Base-by-base conservation (phyloP, 2,329 filamentous ascomycete species). In the Geosmithia flava region DNA sequence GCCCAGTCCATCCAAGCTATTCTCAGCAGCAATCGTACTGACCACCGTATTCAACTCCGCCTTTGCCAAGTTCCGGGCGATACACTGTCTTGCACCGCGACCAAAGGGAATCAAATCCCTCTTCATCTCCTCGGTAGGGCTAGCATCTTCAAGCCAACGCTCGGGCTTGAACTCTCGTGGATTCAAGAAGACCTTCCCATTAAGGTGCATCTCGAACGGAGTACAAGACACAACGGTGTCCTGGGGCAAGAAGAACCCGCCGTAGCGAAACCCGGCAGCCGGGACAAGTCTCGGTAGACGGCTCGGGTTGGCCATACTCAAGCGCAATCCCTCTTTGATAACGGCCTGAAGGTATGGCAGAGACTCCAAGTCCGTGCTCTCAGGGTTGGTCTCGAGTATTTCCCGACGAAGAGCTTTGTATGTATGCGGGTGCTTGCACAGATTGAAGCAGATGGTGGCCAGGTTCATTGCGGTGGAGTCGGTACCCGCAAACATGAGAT, bases 301-400 rank as follows among this genome's bases (percentile, higher is more conserved):
- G 10, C 66, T 71, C 0, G 73, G 72, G 46, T 75, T 76, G 0
- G 74, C 70, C 65, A 72, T 66, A 50, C 66, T 68, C 44, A 78
- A 58, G 13, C 74, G 65, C 1, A 76, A 63, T 2, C 63, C 67
- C 64, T 77, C 74, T 47, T 66, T 69, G 40, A 77, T 56, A 2
- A 75, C 69, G 1, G 64, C 71, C 16, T 82, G 74, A 7, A 94
- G 73, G 59, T 94, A 94, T 1, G 67, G 63, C 4, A 77, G 68
- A 51, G 72, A 75, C 1, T 66, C 62, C 3, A 72, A 58, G 6
- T 59, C 48, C 17, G 10, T 16, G 15, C 11, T 37, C n/a, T n/a
- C n/a, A n/a, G n/a, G n/a, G n/a, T n/a, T n/a, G n/a, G n/a, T n/a
- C n/a, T n/a, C n/a, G n/a, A 37, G 33, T 3, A 37, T 17, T 50